Evolutionary conservation across 2,329 filamentous ascomycete genomes (phyloP), one percentile per base, ranked within the genome.

Genomic region (Dactylellina leptospora): DNA sequence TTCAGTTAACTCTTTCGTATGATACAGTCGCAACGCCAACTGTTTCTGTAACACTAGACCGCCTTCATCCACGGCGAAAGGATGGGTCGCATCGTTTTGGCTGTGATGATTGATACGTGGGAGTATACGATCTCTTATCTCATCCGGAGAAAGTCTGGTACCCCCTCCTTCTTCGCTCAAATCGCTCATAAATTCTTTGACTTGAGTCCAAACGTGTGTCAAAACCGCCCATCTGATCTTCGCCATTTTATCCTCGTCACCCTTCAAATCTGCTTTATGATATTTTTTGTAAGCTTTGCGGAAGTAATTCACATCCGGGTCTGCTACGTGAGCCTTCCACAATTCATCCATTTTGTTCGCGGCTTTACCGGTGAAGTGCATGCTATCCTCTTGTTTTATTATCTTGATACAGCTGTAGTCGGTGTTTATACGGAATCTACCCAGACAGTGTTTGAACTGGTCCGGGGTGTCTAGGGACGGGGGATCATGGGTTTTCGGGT

Each of bases 331-430:
- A n/a, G 20, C 45, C 6, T 50, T 28, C 45, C 45, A 50, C 20
- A 27, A 3, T 2, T 50, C 5, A n/a, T 50, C 45, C 45, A 50
- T 50, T 18, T 50, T 50, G 11, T 11, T n/a, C n/a, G n/a, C n/a
- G n/a, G n/a, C 20, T n/a, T 11, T 18, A 16, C 20, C 3, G 2
- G 45, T 50, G 6, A 50, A 27, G 18, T 3, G 13, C n/a, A 27
- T 11, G 28, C 4, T 28, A 16, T 28, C 47, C 5, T 18, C 11
- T n/a, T 3, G 9, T 22, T 53, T 53, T 11, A 4, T 2, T 2
- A 50, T 13, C 13, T 50, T 50, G 45, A 50, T 16, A 13, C 48
- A 53, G 28, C 25, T 53, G 20, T 4, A 33, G 25, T 53, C 48
- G 2, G 48, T 53, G 8, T 53, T 53, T 33, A 53, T 53, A 13